Evolutionary conservation across 2,329 filamentous ascomycete species (phyloP).

Genomic region (Calonectria henricotiae): DNA sequence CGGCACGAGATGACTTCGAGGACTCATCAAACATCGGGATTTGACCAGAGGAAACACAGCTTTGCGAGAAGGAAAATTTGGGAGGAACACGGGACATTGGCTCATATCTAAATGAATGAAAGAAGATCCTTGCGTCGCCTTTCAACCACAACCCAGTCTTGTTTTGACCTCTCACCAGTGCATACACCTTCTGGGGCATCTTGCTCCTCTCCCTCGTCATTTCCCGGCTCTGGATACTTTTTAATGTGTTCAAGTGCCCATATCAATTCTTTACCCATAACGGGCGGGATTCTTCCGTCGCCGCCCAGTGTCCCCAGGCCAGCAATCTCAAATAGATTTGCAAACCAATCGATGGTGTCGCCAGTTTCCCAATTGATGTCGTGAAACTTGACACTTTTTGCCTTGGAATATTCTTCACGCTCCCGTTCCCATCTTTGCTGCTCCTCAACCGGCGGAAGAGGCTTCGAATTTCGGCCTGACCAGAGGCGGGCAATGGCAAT

Average conservation of each 20-base stretch:
- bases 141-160: conserved; percentile 42
- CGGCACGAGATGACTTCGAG: too few relatives aligned
- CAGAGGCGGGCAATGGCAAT: conserved; percentile 68
- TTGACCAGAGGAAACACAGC: too few relatives aligned
- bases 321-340: conserved; percentile 64
- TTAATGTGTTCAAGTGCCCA: conserved; percentile 67
- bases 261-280: conserved; percentile 61
- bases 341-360: conserved; percentile 67
- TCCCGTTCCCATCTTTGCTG: conserved; percentile 66
- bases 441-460: conserved; percentile 60
- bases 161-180: not conserved
- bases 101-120: conserved; percentile 20
- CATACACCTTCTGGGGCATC: not conserved
- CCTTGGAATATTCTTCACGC: conserved; percentile 53
- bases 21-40: too few relatives aligned
- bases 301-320: conserved; percentile 66
- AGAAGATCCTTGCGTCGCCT: conserved; percentile 34
- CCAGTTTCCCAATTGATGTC: conserved; percentile 69
- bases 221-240: conserved; percentile 64
- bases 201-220: conserved; percentile 26
- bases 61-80: too few relatives aligned
- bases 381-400: conserved; percentile 65
- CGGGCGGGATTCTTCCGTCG: conserved; percentile 65
- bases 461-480: conserved; percentile 58
- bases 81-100: too few relatives aligned